These are phyloP conservation scores for Perkinsus chesapeaki DNA, from an alignment of 169 alveolate genomes.

Conservation along the genomic window DNA sequence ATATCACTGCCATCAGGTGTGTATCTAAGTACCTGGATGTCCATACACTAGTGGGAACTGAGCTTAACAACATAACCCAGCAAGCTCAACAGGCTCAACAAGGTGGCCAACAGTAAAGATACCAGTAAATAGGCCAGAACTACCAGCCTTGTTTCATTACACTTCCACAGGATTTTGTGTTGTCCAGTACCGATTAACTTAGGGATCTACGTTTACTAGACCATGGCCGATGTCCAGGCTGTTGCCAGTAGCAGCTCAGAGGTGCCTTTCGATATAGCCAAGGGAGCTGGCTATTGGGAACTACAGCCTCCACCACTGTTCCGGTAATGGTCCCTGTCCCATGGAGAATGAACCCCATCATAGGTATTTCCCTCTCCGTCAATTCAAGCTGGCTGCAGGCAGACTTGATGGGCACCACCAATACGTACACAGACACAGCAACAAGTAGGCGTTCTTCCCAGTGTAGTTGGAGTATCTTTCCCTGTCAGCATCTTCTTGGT, in stretches of 20 bases:
- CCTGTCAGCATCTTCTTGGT: not conserved
- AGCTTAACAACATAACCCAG: not conserved
- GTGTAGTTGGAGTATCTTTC: not conserved
- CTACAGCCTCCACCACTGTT: not conserved
- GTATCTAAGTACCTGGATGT: slow-evolving; percentile 14
- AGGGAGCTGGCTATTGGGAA: not conserved
- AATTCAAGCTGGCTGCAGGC: not conserved
- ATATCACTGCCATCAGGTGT: not conserved
- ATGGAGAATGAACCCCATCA: not conserved
- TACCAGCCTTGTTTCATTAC: not conserved
- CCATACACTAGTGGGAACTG: slow-evolving; percentile 3
- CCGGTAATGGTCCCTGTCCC: not conserved
- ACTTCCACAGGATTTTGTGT: not conserved
- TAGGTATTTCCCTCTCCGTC: not conserved
- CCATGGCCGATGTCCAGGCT: too few relatives aligned
- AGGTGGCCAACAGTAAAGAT: not conserved
- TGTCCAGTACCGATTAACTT: not conserved
- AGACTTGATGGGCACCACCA: not conserved
- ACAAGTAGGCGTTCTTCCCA: not conserved
- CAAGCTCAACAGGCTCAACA: not conserved
- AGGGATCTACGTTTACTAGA: too few relatives aligned
- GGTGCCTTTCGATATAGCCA: not conserved
- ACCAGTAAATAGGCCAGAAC: not conserved
- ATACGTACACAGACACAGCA: not conserved
- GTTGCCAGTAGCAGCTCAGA: not conserved